Evolutionary conservation across 1,284 basidiomycete genomes (phyloP), one percentile per base, ranked within the genome.

Genomic region (Inonotus hispidus): DNA sequence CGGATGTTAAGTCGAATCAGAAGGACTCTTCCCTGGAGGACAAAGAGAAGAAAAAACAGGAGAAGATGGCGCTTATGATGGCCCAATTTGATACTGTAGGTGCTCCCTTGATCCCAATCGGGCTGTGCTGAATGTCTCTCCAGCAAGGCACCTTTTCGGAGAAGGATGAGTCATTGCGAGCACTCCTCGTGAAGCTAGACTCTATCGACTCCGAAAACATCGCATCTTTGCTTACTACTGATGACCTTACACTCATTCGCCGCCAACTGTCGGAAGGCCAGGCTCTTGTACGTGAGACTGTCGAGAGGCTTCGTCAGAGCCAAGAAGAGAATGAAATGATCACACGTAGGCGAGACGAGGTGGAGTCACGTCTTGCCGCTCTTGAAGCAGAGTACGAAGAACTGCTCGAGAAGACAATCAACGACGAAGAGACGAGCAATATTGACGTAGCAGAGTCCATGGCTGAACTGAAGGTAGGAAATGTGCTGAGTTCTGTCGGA

Each of bases 61-160:
- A 98, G 78, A 97, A 97, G 82, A 94, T 99, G 90, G 95, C 93
- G n/a, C 81, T 96, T 67, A 97, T 99, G 94, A 98, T 99, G 95
- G 93, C 95, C 64, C 96, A 97, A 75, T 97, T 99, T 70, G 95
- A 95, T 77, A 85, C 90, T 68, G 94, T 95, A 69, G 71, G 87
- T 69, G 35, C 67, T 71, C 37, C 43, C 19, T 29, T 54, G 29
- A 41, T 39, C 32, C 25, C 38, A 13, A 32, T 52, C 47, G 53
- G 14, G n/a, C n/a, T 50, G 43, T 57, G 11, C 32, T 57, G 23
- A 56, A 29, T n/a, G 21, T 14, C n/a, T 27, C 57, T 72, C 67
- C 68, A 90, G 84, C 88, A 93, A 78, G 91, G 90, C 32, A 85
- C 88, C 1, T 89, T 95, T 73, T 94, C 92, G 43, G 94, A 96